These are phyloP conservation scores for Drosera capensis DNA, from an alignment of 148 eudicot species.

Conservation along the genomic window DNA sequence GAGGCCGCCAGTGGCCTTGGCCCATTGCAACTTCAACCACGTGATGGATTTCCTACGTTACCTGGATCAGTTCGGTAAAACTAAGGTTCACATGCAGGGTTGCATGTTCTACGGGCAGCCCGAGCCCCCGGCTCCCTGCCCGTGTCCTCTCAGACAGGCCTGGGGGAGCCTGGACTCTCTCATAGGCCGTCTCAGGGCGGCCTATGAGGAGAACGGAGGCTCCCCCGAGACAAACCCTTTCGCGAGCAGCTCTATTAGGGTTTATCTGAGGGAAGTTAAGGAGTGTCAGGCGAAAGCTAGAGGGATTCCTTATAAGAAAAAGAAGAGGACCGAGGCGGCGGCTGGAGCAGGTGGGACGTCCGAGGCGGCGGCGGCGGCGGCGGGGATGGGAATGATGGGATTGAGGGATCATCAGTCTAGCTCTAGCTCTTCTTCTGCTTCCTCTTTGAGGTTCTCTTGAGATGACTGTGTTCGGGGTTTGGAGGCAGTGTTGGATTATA, in stretches of 20 bases:
- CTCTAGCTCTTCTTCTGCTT: no score
- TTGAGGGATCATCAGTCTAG: no score
- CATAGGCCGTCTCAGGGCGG: conserved; percentile 10
- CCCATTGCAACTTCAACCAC: conserved; percentile 9
- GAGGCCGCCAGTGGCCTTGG: conserved; percentile 5
- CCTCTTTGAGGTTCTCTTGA: no score
- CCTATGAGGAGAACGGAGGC: conserved; percentile 11
- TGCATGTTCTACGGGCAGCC: conserved; percentile 13
- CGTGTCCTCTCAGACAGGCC: conserved; percentile 10
- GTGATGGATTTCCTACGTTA: conserved; percentile 11
- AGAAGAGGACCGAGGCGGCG: conserved; percentile 5
- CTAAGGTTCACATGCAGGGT: conserved; percentile 10
- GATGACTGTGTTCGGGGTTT: no score
- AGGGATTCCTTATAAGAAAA: conserved; percentile 11
- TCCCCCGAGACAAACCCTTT: conserved; percentile 9
- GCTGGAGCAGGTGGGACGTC: not conserved
- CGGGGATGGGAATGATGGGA: no score
- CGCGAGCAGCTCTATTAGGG: conserved; percentile 8
- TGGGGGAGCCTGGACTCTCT: conserved; percentile 12
- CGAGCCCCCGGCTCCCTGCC: conserved; percentile 10
- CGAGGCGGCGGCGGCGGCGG: not conserved
- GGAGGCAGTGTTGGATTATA: no score
- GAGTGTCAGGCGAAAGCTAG: conserved; percentile 8
- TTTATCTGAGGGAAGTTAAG: conserved; percentile 10
- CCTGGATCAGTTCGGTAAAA: conserved; percentile 14